Evolutionary conservation across 2,329 filamentous ascomycete species (phyloP).

Genomic region (Xylaria sp.): DNA sequence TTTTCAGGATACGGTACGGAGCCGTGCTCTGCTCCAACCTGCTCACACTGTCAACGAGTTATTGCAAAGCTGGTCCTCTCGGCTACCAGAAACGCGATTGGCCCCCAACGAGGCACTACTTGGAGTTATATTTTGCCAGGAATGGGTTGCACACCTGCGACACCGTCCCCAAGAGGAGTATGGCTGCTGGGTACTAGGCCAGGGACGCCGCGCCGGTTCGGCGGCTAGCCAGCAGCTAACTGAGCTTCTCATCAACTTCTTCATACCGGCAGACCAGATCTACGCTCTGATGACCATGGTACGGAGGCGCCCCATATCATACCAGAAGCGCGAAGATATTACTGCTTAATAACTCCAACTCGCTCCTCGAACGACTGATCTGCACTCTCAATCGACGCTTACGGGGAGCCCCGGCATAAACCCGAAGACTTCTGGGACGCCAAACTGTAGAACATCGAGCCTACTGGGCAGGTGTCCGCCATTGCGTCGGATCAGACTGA

Average conservation of each 20-base stretch:
- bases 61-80: conserved; percentile 10
- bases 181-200: conserved; percentile 6
- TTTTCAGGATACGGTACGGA: conserved; percentile 17
- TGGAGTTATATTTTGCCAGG: conserved; percentile 9
- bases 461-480: conserved; percentile 4
- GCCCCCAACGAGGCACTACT: conserved; percentile 1
- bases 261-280: conserved; percentile 1
- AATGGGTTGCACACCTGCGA: background rate
- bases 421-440: conserved; percentile 15
- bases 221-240: conserved; percentile 4
- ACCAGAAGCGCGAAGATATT: conserved; percentile 7
- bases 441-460: conserved; percentile 17
- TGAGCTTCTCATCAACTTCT: conserved; percentile 7
- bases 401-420: conserved; percentile 8
- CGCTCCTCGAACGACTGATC: conserved; percentile 17
- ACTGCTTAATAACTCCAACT: conserved; percentile 9
- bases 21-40: background rate
- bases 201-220: conserved; percentile 1
- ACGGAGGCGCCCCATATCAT: conserved; percentile 9
- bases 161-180: conserved; percentile 11
- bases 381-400: conserved; percentile 5
- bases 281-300: conserved; percentile 14
- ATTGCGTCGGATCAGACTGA: conserved; percentile 5
- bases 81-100: conserved; percentile 10
- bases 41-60: conserved; percentile 3